phyloP scores from a whole-genome alignment of 352 stramenopile genomes.

The Globisporangium carolinianum region DNA sequence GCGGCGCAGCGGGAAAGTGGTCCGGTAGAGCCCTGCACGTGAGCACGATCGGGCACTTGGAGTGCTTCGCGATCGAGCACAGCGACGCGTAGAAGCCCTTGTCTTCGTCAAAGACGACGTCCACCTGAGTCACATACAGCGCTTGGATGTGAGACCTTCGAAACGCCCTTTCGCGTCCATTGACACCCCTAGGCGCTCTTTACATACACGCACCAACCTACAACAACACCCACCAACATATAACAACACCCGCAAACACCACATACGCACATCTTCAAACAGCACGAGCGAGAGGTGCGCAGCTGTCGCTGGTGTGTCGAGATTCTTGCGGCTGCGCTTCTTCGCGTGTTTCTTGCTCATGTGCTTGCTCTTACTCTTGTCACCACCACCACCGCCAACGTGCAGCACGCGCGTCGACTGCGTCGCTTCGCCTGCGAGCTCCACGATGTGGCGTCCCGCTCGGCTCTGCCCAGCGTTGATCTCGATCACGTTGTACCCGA shows the following conservation, averaged over 20 bases:
- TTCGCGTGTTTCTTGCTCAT: slow-evolving; percentile 38
- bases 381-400: slow-evolving; percentile 10
- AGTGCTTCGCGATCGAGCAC: slow-evolving; percentile 70
- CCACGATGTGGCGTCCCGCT: slow-evolving; percentile 56
- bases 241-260: background rate
- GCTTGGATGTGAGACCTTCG: background rate
- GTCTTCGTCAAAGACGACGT: slow-evolving; percentile 77
- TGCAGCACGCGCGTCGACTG: slow-evolving; percentile 76
- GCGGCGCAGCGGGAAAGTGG: slow-evolving; percentile 44
- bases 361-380: slow-evolving; percentile 38
- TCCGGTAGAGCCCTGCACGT: slow-evolving; percentile 60
- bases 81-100: slow-evolving; percentile 69
- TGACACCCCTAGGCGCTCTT: too few relatives aligned
- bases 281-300: slow-evolving; percentile 73
- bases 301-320: slow-evolving; percentile 17
- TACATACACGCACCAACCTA: background rate
- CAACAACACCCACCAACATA: slow-evolving; percentile 1
- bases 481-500: slow-evolving; percentile 81
- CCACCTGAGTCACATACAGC: slow-evolving; percentile 19
- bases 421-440: slow-evolving; percentile 78
- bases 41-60: slow-evolving; percentile 75
- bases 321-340: slow-evolving; percentile 32
- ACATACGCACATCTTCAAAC: slow-evolving; percentile 61
- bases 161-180: too few relatives aligned
- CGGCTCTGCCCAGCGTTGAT: slow-evolving; percentile 79